Conservation (phyloP, 2,329 filamentous ascomycete species). For the Trichophyton equinum region DNA sequence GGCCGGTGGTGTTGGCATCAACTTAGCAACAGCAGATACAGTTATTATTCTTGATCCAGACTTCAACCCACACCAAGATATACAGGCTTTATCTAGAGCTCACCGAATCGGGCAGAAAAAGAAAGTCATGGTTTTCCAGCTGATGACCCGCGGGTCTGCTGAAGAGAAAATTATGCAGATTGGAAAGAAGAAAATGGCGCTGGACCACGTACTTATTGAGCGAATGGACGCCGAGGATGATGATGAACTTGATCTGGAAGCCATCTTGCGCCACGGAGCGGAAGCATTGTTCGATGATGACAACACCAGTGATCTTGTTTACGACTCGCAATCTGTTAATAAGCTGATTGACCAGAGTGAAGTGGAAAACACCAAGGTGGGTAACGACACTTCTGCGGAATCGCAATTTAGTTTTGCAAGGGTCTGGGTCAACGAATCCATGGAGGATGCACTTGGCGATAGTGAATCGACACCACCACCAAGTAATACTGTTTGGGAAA, state of each 20-base stretch:
- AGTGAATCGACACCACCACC: constrained; percentile 42
- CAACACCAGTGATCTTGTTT: constrained; percentile 57
- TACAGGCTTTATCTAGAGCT: constrained; percentile 85
- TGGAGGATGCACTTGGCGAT: constrained; percentile 52
- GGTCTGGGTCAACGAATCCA: constrained; percentile 78
- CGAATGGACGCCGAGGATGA: constrained; percentile 77
- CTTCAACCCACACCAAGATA: constrained; percentile 96
- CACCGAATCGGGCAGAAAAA: constrained; percentile 95
- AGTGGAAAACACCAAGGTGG: constrained; percentile 56
- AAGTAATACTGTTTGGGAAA: constrained; percentile 71
- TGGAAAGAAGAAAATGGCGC: constrained; percentile 86
- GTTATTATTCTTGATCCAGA: constrained; percentile 96
- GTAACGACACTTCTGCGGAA: constrained; percentile 55
- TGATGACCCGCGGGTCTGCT: constrained; percentile 76
- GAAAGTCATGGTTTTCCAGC: constrained; percentile 87
- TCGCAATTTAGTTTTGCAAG: constrained; percentile 79
- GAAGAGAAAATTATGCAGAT: constrained; percentile 97
- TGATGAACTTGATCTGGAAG: constrained; percentile 66
- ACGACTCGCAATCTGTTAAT: constrained; percentile 72
- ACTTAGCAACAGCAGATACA: constrained; percentile 89
- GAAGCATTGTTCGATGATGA: constrained; percentile 73
- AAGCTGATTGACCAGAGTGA: constrained; percentile 78
- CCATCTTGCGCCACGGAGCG: constrained; percentile 77
- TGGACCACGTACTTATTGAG: constrained; percentile 91
- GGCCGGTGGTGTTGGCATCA: constrained; percentile 93